A percentile compares a stretch with the other conserved stretches of the same genome.
Conservation (phyloP, 345 rosid species). For the Passiflora organensis region DNA sequence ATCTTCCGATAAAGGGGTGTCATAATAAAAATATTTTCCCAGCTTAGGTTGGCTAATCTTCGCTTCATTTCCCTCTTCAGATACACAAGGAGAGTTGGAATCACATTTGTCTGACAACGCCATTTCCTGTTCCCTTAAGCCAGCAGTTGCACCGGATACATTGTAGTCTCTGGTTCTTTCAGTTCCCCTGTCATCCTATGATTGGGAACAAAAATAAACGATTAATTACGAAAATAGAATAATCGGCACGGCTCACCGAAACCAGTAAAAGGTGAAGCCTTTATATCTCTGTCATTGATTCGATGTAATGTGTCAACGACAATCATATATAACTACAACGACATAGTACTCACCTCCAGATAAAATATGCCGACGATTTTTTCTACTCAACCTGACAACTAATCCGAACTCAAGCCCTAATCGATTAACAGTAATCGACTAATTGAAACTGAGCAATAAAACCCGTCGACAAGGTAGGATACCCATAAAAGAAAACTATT, state of each 20-base stretch:
- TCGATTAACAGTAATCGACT: neutral
- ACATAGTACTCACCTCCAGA: no score
- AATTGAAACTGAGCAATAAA: no score
- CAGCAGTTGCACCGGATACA: neutral
- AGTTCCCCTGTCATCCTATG: conserved; percentile 8
- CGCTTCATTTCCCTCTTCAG: conserved; percentile 12
- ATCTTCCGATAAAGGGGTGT: conserved; percentile 67
- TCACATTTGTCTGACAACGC: conserved; percentile 17
- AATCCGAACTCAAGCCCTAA: neutral
- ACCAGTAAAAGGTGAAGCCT: no score
- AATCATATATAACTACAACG: no score
- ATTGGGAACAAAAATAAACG: conserved; percentile 1
- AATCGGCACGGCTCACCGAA: no score
- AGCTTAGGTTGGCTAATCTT: conserved; percentile 24
- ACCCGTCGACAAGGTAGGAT: no score
- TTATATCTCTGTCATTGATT: no score
- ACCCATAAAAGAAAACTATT: no score
- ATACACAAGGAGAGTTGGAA: conserved; percentile 2
- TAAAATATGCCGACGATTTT: neutral
- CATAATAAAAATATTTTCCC: conserved; percentile 80
- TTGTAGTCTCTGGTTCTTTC: conserved; percentile 6
- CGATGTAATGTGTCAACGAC: no score
- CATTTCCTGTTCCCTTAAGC: conserved; percentile 10
- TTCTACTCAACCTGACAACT: neutral
- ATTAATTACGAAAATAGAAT: no score